phyloP scores from a whole-genome alignment of 805 yeast genomes.

The Lachancea nothofagi region DNA sequence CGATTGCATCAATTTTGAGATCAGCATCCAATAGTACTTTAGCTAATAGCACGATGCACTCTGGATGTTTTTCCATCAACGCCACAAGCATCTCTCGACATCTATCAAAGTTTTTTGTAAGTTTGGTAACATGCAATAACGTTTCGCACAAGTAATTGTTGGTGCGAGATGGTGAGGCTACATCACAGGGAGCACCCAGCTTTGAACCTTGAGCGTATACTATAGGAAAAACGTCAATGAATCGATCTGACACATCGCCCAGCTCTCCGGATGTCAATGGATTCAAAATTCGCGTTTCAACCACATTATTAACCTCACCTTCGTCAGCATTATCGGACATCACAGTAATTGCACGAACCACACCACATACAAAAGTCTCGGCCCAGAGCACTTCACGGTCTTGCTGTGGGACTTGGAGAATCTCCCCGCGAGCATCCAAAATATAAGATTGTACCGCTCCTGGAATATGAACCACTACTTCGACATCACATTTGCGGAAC shows the following conservation, averaged over 20 bases:
- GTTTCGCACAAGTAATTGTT: conserved; percentile 33
- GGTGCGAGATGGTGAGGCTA: conserved; percentile 27
- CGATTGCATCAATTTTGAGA: conserved; percentile 34
- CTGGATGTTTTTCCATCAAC: conserved; percentile 21
- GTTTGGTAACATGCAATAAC: conserved; percentile 26
- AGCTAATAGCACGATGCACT: conserved; percentile 27
- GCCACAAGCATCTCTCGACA: conserved; percentile 25
- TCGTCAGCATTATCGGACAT: conserved; percentile 45
- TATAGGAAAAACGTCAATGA: conserved; percentile 29
- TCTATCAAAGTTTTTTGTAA: conserved; percentile 26
- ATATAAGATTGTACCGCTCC: conserved; percentile 57
- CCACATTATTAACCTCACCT: conserved; percentile 67
- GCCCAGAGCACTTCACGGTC: conserved; percentile 51
- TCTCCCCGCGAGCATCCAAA: conserved; percentile 30
- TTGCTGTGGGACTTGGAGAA: conserved; percentile 37
- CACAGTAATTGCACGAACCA: conserved; percentile 58
- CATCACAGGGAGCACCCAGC: conserved; percentile 32
- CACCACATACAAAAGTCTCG: conserved; percentile 52
- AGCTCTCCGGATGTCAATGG: conserved; percentile 49
- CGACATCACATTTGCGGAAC: conserved; percentile 57
- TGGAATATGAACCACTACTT: conserved; percentile 69
- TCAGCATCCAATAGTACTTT: conserved; percentile 33
- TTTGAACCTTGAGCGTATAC: conserved; percentile 30
- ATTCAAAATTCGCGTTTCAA: conserved; percentile 77
- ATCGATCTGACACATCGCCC: conserved; percentile 28